phyloP scores from a whole-genome alignment of 108 stramenopile species.

The Licmophora abbreviata region DNA sequence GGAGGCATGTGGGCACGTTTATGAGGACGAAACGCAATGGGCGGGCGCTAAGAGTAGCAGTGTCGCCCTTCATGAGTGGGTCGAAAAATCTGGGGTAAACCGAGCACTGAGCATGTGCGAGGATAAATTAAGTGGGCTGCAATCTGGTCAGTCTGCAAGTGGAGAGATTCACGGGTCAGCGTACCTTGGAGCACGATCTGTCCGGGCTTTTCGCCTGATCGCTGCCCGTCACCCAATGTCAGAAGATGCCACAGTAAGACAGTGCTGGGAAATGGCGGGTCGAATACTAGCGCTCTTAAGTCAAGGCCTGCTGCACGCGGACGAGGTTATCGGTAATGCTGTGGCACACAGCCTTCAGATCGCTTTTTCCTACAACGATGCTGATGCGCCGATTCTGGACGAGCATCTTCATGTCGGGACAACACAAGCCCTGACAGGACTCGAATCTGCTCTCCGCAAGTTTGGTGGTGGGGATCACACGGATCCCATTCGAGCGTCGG shows the following conservation, averaged over 20 bases:
- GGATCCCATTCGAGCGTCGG: slow-evolving; percentile 43
- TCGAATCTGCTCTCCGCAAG: slow-evolving; percentile 31
- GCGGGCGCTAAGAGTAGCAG: slow-evolving; percentile 4
- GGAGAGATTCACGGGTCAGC: slow-evolving; percentile 69
- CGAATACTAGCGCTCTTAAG: slow-evolving; percentile 37
- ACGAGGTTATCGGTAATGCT: slow-evolving; percentile 58
- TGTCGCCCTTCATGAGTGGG: not conserved
- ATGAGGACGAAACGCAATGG: slow-evolving; percentile 39
- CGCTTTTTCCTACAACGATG: slow-evolving; percentile 40
- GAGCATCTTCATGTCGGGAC: slow-evolving; percentile 21
- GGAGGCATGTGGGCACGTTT: slow-evolving; percentile 33
- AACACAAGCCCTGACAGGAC: slow-evolving; percentile 23
- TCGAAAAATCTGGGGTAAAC: not conserved
- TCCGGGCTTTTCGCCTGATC: slow-evolving; percentile 40
- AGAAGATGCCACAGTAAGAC: slow-evolving; percentile 1
- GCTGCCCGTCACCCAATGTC: not conserved
- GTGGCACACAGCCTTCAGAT: slow-evolving; percentile 45
- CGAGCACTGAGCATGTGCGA: slow-evolving; percentile 5
- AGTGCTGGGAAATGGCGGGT: slow-evolving; percentile 26
- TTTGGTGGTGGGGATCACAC: slow-evolving; percentile 49
- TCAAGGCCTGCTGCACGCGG: slow-evolving; percentile 31
- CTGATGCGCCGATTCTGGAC: slow-evolving; percentile 50
- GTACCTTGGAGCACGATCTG: slow-evolving; percentile 47
- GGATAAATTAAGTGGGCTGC: slow-evolving; percentile 1
- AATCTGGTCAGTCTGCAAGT: slow-evolving; percentile 8